Conservation (phyloP, 2,329 filamentous ascomycete genomes). For the Exophiala phaeomuriformis region DNA sequence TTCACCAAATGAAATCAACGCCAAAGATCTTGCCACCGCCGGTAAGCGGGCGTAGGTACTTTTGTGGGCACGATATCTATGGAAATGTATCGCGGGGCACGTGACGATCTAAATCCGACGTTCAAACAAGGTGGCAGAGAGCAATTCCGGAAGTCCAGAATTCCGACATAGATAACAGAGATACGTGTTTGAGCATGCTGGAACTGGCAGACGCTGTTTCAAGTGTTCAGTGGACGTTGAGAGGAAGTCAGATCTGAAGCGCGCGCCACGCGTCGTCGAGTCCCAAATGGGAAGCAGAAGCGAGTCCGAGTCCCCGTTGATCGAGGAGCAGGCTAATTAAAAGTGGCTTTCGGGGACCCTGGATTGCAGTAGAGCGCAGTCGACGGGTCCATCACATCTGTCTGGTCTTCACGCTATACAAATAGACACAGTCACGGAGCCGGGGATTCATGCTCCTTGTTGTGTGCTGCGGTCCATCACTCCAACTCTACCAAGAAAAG, state of each 20-base stretch:
- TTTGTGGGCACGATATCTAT: too few species aligned
- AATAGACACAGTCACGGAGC: neutral
- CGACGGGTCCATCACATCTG: too few species aligned
- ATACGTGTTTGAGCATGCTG: conserved; percentile 2
- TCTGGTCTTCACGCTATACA: too few species aligned
- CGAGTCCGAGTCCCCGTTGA: neutral
- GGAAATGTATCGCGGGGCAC: too few species aligned
- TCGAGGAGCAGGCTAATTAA: neutral
- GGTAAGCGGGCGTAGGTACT: too few species aligned
- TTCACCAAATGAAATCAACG: too few species aligned
- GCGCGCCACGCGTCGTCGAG: conserved; percentile 1
- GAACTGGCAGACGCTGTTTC: conserved; percentile 16
- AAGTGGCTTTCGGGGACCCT: neutral
- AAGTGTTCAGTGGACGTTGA: conserved; percentile 1
- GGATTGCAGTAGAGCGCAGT: too few species aligned
- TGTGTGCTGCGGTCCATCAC: neutral
- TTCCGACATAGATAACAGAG: conserved; percentile 8
- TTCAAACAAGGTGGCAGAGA: conserved; percentile 2
- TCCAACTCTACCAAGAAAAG: neutral
- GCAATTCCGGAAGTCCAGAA: conserved; percentile 7
- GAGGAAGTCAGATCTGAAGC: conserved; percentile 6
- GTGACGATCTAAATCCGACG: too few species aligned
- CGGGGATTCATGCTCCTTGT: neutral
- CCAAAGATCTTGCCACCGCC: too few species aligned
- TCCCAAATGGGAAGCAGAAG: neutral